Base-by-base conservation (phyloP, 2,329 filamentous ascomycete genomes). In the Penicillium sumatraense region DNA sequence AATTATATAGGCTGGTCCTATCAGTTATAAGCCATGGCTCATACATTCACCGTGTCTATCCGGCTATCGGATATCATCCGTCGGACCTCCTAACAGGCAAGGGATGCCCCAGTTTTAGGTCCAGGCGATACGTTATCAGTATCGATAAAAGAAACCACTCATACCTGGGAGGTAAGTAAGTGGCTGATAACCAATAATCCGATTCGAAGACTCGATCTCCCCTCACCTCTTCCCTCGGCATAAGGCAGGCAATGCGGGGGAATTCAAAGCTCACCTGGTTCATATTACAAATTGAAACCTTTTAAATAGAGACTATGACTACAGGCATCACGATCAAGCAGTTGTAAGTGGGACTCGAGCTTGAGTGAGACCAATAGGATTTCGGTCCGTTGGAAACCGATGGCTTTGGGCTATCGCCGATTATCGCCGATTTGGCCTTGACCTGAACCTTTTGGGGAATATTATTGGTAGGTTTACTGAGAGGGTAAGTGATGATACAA, bases 301-400 rank as follows among this genome's bases (percentile, higher is more conserved):
- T 24, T 6, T 20, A 14, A 26, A 16, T 9, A 3, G 4, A 16
- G n/a, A 26, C 24, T 49, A 49, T 44, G 16, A 53, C 72, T 54
- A 68, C 72, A 48, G 72, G 71, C 67, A 72, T 75, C 67, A 72
- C 74, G 16, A 65, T 74, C 63, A 71, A 75, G 63, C 69, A 38
- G 54, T 56, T 38, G 52, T 9, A 14, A 20, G 35, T 38, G 35
- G 35, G 21, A n/a, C 6, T 45, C 7, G 11, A 42, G 41, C n/a
- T 45, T 29, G n/a, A 9, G 5, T 7, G n/a, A 45, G 7, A 10
- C 41, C 41, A 45, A 45, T 45, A 31, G 26, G 41, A 45, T 45
- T n/a, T 16, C 10, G 41, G 24, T 29, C 41, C 41, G 41, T 27
- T 4, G 41, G 41, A 45, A 45, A 45, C n/a, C 21, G 26, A 45